Evolutionary conservation across 192 early-diverging fungal species (phyloP), one percentile per base, ranked within the genome.

Genomic region (Allomyces macrogynus): DNA sequence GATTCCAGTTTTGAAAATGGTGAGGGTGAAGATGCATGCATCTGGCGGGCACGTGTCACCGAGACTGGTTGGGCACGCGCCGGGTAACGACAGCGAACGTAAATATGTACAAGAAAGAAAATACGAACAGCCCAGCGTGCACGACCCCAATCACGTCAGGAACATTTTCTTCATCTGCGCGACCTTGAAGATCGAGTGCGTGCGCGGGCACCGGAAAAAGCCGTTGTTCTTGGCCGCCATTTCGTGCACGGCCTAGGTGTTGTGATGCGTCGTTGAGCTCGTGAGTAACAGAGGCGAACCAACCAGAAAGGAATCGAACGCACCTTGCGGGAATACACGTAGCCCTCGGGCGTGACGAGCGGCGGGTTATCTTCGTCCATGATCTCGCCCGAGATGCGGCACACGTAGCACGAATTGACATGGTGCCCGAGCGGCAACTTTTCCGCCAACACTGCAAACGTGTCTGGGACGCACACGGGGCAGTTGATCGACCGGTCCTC

Each of bases 341-440:
- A 84, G 57, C 95, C 95, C 75, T 99, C 97, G 23, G 93, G 95
- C 63, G 97, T 75, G 4, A 88, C 81, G 88, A 99, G 86, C 0
- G 95, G 95, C 61, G 87, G 84, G 71, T 99, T 99, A 73, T 93
- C 84, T 71, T 91, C 95, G 72, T 95, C 86, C 89, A 99, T 97
- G 26, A 92, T 91, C 44, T 85, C 81, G 22, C 92, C 92, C 25
- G 86, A 86, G 24, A 97, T 83, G 16, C 90, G 80, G 74, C 95
- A 97, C 23, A 99, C 95, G 25, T 97, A 75, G 43, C 85, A 91
- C 1, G 90, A 93, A 76, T 95, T 95, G 62, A 92, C 88, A 70
- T 96, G 95, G 75, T 97, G 94, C 54, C 89, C 88, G 66, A 87
- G 80, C 14, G 97, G 95, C 24, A 99, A 72, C 5, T 80, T 76